Conservation (phyloP, 257 asterid genomes). For the Solanum neorickii region DNA sequence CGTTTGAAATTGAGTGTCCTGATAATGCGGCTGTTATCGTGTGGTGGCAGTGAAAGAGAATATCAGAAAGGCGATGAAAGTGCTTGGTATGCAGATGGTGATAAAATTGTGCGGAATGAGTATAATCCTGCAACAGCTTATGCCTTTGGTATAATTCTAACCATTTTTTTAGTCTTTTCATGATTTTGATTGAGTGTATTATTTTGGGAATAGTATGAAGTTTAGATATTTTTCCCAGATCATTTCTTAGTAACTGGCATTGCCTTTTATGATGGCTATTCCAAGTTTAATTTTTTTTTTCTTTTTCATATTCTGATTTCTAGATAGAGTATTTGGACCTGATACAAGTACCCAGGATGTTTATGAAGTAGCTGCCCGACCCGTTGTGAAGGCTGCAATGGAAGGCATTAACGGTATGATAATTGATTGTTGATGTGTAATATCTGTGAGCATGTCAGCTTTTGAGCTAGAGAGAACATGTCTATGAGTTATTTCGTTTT, state of each 20-base stretch:
- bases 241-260: neutral
- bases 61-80: conserved; percentile 88
- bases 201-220: neutral
- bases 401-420: conserved; percentile 89
- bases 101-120: conserved; percentile 79
- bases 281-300: neutral
- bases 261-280: neutral
- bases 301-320: neutral
- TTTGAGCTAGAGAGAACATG: neutral
- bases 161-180: neutral
- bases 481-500: neutral
- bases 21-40: conserved; percentile 2
- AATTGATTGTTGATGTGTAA: neutral
- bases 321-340: conserved; percentile 92
- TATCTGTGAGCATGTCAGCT: neutral
- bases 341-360: conserved; percentile 75
- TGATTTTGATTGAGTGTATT: conserved; percentile 1
- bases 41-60: conserved; percentile 74
- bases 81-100: conserved; percentile 85
- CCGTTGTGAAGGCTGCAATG: conserved; percentile 98
- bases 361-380: conserved; percentile 93
- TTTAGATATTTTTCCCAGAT: neutral
- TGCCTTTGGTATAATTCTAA: conserved; percentile 61
- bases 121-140: conserved; percentile 75
- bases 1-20: conserved; percentile 24